Conservation (phyloP, 2,329 filamentous ascomycete genomes). For the Colletotrichum caudatum region DNA sequence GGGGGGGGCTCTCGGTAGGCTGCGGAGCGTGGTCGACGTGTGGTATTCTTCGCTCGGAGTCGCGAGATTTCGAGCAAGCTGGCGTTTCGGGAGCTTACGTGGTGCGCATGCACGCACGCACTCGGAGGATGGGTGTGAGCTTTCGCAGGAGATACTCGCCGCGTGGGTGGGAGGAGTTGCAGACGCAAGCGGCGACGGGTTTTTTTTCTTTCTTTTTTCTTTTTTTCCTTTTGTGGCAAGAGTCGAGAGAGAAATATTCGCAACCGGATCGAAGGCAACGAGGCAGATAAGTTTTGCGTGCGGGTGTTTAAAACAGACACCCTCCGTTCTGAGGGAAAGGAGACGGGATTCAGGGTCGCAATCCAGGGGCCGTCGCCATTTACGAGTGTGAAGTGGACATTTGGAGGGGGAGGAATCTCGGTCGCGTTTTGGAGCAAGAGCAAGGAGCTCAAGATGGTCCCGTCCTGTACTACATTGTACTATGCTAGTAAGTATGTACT, state of each 20-base stretch:
- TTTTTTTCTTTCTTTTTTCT: neutral
- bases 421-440: slow-evolving; percentile 19
- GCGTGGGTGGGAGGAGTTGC: neutral
- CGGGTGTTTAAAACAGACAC: neutral
- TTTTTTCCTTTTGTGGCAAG: too few relatives aligned
- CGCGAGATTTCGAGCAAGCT: neutral
- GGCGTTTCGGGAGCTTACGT: neutral
- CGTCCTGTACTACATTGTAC: too few relatives aligned
- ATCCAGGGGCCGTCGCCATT: slow-evolving; percentile 38
- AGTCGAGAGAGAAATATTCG: neutral
- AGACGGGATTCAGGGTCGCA: slow-evolving; percentile 36
- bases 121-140: neutral
- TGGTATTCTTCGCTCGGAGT: neutral
- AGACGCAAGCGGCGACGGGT: slow-evolving; percentile 18
- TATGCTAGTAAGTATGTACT: too few relatives aligned
- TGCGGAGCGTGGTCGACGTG: neutral
- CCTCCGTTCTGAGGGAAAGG: slow-evolving; percentile 13
- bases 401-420: neutral
- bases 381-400: slow-evolving; percentile 2
- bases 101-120: neutral
- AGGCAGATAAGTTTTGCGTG: neutral
- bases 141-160: neutral
- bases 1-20: neutral
- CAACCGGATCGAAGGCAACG: slow-evolving; percentile 19
- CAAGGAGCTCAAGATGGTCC: slow-evolving; percentile 22